A percentile compares a stretch with the other conserved stretches of the same genome.
phyloP scores from a whole-genome alignment of 2,329 filamentous ascomycete genomes.

The Paramyrothecium roridum region DNA sequence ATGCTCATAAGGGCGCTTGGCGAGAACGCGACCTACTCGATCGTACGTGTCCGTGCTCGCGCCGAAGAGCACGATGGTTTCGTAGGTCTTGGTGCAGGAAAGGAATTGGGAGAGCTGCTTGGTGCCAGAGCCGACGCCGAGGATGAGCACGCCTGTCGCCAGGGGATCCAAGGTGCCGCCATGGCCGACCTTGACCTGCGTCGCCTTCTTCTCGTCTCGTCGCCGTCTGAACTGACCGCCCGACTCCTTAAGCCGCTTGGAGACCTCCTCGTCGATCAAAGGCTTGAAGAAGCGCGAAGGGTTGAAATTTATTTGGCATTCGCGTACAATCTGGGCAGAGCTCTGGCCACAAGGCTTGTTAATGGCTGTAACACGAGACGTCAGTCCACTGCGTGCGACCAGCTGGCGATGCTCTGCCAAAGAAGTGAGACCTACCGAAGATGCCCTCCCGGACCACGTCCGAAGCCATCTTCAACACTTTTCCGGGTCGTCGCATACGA shows the following conservation, averaged over 20 bases:
- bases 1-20: slow-evolving; percentile 71
- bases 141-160: slow-evolving; percentile 87
- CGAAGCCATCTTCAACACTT: slow-evolving; percentile 48
- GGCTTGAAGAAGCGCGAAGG: slow-evolving; percentile 76
- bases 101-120: slow-evolving; percentile 79
- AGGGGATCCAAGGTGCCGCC: slow-evolving; percentile 93
- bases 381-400: neutral
- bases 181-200: slow-evolving; percentile 90
- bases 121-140: slow-evolving; percentile 84
- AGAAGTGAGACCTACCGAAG: slow-evolving; percentile 45
- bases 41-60: slow-evolving; percentile 94
- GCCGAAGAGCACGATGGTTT: slow-evolving; percentile 85
- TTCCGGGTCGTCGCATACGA: slow-evolving; percentile 27
- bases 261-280: slow-evolving; percentile 64
- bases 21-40: slow-evolving; percentile 76
- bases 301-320: slow-evolving; percentile 82
- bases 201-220: slow-evolving; percentile 50
- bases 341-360: slow-evolving; percentile 87
- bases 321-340: slow-evolving; percentile 87
- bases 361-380: slow-evolving; percentile 58
- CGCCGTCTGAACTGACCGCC: slow-evolving; percentile 59
- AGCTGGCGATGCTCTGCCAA: neutral
- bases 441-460: slow-evolving; percentile 53
- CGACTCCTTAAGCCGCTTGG: slow-evolving; percentile 52
- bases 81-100: slow-evolving; percentile 88